phyloP scores from a whole-genome alignment of 2,329 filamentous ascomycete species.

The Endothia cerciana region DNA sequence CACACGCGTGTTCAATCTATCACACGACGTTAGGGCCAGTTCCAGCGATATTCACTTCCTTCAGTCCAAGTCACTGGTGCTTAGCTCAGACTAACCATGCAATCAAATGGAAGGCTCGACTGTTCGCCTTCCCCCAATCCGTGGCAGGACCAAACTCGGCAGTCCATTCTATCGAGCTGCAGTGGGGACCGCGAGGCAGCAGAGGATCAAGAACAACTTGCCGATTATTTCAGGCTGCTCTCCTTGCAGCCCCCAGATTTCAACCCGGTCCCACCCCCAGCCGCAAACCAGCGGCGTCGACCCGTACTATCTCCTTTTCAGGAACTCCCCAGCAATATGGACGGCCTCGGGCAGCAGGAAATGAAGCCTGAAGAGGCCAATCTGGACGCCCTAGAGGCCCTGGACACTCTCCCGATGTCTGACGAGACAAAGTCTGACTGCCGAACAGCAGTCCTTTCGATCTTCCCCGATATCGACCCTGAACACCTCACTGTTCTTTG shows the following conservation, averaged over 20 bases:
- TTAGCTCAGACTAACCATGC: slow-evolving; percentile 1
- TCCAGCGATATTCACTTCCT: not conserved
- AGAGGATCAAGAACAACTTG: not conserved
- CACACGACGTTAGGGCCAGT: not conserved
- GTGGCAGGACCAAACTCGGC: not conserved
- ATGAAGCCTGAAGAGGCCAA: not conserved
- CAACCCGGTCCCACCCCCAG: not conserved
- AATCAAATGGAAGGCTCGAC: slow-evolving; percentile 1
- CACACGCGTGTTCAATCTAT: not conserved
- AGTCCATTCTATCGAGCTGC: not conserved
- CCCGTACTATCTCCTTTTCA: not conserved
- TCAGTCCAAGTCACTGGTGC: not conserved
- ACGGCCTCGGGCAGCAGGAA: not conserved
- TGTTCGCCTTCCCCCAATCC: not conserved
- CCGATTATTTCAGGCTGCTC: not conserved
- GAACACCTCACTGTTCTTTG: slow-evolving; percentile 41
- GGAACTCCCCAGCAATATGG: not conserved
- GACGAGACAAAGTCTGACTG: slow-evolving; percentile 32
- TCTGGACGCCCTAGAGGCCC: no score
- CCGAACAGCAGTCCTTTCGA: slow-evolving; percentile 35
- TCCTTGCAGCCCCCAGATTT: not conserved
- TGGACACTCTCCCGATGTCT: not conserved
- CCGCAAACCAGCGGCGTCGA: not conserved
- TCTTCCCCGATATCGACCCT: slow-evolving; percentile 53
- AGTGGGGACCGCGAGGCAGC: slow-evolving; percentile 1